phyloP scores from a whole-genome alignment of 371 early-diverging fungal genomes.

The Mucor plumbeus region DNA sequence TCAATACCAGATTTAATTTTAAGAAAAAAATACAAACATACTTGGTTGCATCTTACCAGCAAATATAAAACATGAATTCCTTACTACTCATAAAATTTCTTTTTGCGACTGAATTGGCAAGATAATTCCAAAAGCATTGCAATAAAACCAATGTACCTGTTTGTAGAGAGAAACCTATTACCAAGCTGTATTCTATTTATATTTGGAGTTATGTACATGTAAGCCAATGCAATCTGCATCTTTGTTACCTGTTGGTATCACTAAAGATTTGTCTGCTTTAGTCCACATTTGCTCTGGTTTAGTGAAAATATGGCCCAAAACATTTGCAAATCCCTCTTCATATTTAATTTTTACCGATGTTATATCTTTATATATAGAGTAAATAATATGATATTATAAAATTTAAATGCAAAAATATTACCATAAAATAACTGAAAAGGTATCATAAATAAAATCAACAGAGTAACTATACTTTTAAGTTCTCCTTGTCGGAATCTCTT shows the following conservation, averaged over 20 bases:
- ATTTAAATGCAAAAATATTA: conserved; percentile 17
- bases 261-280: conserved; percentile 39
- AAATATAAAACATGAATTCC: conserved; percentile 54
- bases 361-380: conserved; percentile 26
- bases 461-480: conserved; percentile 52
- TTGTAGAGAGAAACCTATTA: conserved; percentile 52
- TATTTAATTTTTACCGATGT: conserved; percentile 56
- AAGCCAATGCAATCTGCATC: too few species aligned
- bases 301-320: conserved; percentile 38
- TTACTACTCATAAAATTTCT: conserved; percentile 53
- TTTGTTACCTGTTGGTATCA: conserved; percentile 35
- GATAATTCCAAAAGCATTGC: conserved; percentile 62
- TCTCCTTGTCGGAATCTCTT: conserved; percentile 51
- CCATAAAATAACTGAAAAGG: conserved; percentile 59
- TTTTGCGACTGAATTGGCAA: conserved; percentile 54
- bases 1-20: neutral
- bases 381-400: neutral
- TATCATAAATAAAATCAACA: conserved; percentile 50
- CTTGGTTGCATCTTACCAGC: conserved; percentile 19
- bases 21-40: too few species aligned
- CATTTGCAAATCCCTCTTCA: conserved; percentile 49
- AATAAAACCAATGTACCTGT: conserved; percentile 53
- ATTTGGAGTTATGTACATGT: too few species aligned
- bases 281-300: conserved; percentile 55
- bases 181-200: conserved; percentile 27